Percentiles rank a stretch among this genome's conserved stretches.
These are phyloP conservation scores for Ustilago vetiveriae DNA, from an alignment of 1,284 basidiomycete species.

Conservation along the genomic window DNA sequence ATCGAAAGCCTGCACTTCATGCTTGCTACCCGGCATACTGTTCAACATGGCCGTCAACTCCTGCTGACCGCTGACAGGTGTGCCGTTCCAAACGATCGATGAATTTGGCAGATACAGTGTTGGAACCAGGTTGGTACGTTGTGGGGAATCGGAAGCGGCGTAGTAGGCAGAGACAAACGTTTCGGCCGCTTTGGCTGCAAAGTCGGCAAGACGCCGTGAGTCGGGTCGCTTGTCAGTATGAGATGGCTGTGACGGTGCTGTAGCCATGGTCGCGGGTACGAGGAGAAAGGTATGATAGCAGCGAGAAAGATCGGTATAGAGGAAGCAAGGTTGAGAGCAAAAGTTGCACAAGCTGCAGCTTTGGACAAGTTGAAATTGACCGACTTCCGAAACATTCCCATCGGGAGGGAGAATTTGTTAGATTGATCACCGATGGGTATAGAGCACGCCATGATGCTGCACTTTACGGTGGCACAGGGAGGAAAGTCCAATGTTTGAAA, in stretches of 20 bases:
- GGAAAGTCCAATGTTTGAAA: too few species aligned
- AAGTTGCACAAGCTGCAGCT: constrained; percentile 7
- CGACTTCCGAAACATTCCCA: constrained; percentile 17
- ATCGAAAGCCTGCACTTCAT: constrained; percentile 64
- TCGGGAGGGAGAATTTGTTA: background rate
- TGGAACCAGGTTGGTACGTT: constrained; percentile 58
- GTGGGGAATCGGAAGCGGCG: constrained; percentile 63
- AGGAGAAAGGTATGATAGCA: too few species aligned
- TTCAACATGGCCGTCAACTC: constrained; percentile 58
- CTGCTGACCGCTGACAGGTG: constrained; percentile 60
- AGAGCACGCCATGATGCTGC: constrained; percentile 24
- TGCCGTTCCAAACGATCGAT: constrained; percentile 66
- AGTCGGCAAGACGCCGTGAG: constrained; percentile 46
- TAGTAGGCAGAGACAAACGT: constrained; percentile 65
- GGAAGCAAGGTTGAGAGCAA: too few species aligned
- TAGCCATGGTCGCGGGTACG: constrained; percentile 1
- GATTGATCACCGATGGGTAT: constrained; percentile 3
- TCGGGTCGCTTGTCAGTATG: constrained; percentile 24
- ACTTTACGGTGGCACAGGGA: too few species aligned
- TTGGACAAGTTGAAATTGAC: constrained; percentile 2
- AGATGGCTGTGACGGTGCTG: constrained; percentile 1
- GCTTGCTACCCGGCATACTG: constrained; percentile 61
- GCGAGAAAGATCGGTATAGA: too few species aligned
- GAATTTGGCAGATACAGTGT: constrained; percentile 61
- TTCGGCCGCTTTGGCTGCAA: constrained; percentile 62